phyloP scores from a whole-genome alignment of 352 stramenopile genomes.

The Phytophthora pseudosyringae region DNA sequence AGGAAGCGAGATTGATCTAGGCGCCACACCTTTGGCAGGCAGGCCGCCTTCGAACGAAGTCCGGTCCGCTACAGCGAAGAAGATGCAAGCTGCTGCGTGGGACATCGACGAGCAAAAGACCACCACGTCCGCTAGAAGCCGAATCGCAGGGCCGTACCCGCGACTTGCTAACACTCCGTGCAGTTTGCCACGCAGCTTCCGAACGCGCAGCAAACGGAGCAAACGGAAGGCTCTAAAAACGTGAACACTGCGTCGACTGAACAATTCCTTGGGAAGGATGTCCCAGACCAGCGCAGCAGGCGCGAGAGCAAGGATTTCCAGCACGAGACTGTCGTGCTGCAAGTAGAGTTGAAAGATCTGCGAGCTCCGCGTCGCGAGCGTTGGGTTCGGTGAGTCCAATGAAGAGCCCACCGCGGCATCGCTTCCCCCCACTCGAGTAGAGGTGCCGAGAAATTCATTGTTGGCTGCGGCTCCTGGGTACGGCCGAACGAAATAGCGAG shows the following conservation, averaged over 20 bases:
- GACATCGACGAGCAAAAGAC: conserved; percentile 47
- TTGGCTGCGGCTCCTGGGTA: conserved; percentile 12
- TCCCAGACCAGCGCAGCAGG: conserved; percentile 70
- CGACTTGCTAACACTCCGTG: conserved; percentile 54
- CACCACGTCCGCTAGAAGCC: conserved; percentile 59
- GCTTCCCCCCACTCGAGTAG: background rate
- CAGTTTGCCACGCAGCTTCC: conserved; percentile 47
- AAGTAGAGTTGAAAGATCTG: conserved; percentile 46
- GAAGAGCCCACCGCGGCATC: conserved; percentile 6
- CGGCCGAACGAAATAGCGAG: conserved; percentile 47
- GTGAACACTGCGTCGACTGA: conserved; percentile 34
- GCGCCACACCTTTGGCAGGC: conserved; percentile 33
- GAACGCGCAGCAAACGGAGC: conserved; percentile 54
- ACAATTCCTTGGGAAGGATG: conserved; percentile 54
- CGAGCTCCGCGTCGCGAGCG: conserved; percentile 21
- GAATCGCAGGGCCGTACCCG: conserved; percentile 45
- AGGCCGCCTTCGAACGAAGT: conserved; percentile 53
- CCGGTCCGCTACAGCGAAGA: conserved; percentile 61
- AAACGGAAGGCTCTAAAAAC: conserved; percentile 48
- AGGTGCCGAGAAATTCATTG: conserved; percentile 17
- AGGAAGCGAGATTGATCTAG: conserved; percentile 41
- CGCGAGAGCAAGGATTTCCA: conserved; percentile 38
- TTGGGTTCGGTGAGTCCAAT: conserved; percentile 1
- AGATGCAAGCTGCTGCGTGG: conserved; percentile 60
- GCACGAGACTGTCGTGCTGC: conserved; percentile 43